Conservation (phyloP, 371 early-diverging fungal species). For the Lichtheimia corymbifera region DNA sequence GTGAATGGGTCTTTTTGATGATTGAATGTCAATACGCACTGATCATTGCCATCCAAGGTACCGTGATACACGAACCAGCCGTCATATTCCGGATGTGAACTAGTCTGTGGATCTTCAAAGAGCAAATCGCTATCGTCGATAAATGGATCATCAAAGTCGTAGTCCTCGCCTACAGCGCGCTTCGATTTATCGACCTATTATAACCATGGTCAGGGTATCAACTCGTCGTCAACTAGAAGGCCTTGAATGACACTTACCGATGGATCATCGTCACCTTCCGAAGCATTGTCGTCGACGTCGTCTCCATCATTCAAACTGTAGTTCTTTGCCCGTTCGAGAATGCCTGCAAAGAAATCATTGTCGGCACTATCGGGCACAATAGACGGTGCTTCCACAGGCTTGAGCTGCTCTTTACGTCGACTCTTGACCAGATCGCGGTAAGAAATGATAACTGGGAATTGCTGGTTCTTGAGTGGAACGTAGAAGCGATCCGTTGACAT, state of each 20-base stretch:
- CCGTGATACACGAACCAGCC: conserved; percentile 56
- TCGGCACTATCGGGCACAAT: not conserved
- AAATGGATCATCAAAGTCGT: conserved; percentile 52
- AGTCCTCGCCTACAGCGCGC: conserved; percentile 17
- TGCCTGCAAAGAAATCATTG: conserved; percentile 12
- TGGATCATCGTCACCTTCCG: conserved; percentile 14
- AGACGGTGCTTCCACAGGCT: not conserved
- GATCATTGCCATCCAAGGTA: conserved; percentile 44
- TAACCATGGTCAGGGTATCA: not conserved
- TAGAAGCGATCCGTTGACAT: conserved; percentile 5
- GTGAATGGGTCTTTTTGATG: not conserved
- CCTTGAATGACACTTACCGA: not conserved
- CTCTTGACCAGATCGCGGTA: conserved; percentile 17
- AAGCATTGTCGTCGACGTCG: conserved; percentile 14
- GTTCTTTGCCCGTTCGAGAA: conserved; percentile 14
- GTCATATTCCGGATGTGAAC: conserved; percentile 31
- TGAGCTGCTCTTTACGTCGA: not conserved
- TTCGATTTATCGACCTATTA: conserved; percentile 8
- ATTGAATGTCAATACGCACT: conserved; percentile 24
- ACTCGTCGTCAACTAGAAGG: too few relatives aligned
- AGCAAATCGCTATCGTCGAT: conserved; percentile 55
- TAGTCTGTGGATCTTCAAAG: conserved; percentile 34
- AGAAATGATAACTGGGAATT: conserved; percentile 19
- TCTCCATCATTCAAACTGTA: conserved; percentile 8
- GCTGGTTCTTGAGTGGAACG: conserved; percentile 12